phyloP scores from a whole-genome alignment of 805 yeast species.

The Pichia deserticola region DNA sequence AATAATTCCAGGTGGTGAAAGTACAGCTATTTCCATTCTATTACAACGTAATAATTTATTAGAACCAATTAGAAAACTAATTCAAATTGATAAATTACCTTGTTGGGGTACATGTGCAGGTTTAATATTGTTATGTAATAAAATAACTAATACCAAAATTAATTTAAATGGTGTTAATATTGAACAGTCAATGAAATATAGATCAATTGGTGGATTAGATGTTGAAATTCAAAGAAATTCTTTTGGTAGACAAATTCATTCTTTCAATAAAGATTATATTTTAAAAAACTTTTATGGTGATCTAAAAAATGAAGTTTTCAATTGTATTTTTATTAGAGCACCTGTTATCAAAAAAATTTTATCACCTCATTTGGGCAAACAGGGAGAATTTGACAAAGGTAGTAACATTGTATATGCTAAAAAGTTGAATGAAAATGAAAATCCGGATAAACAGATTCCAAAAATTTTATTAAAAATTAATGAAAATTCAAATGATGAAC shows the following conservation, averaged over 20 bases:
- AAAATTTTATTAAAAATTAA: conserved; percentile 34
- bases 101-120: conserved; percentile 91
- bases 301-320: conserved; percentile 5
- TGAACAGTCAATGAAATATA: conserved; percentile 22
- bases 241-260: conserved; percentile 70
- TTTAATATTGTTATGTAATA: conserved; percentile 54
- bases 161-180: conserved; percentile 22
- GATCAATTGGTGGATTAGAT: conserved; percentile 56
- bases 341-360: conserved; percentile 44
- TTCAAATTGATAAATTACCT: conserved; percentile 41
- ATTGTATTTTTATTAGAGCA: conserved; percentile 64
- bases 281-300: conserved; percentile 16
- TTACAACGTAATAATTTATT: conserved; percentile 58
- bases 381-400: neutral
- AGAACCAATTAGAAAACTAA: conserved; percentile 45
- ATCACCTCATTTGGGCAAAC: neutral
- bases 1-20: conserved; percentile 66
- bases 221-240: conserved; percentile 64
- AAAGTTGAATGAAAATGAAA: conserved; percentile 9
- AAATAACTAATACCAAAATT: conserved; percentile 43
- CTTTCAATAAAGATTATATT: conserved; percentile 37
- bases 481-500: conserved; percentile 23
- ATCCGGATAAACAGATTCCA: conserved; percentile 5
- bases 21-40: conserved; percentile 61
- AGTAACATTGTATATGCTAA: conserved; percentile 6